Evolutionary conservation across 2,329 filamentous ascomycete species (phyloP).

Genomic region (Penicillium brevicompactum): DNA sequence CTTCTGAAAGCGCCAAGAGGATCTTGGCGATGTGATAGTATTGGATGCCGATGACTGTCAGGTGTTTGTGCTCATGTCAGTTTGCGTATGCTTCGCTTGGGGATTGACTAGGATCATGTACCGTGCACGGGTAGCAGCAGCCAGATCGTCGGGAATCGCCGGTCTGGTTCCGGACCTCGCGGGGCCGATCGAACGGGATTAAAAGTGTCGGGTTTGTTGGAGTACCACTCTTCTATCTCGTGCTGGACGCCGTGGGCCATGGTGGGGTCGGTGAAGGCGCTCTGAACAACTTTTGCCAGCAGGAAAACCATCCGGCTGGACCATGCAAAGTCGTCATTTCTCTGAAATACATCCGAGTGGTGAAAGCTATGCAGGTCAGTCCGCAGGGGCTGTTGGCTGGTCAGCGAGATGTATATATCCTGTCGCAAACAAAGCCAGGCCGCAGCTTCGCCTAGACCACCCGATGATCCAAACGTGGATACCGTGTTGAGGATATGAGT

Average conservation of each 20-base stretch:
- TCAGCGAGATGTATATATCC: slow-evolving; percentile 42
- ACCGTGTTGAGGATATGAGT: slow-evolving; percentile 41
- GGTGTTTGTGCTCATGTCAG: background rate
- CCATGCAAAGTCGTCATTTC: slow-evolving; percentile 40
- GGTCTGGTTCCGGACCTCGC: slow-evolving; percentile 18
- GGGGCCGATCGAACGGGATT: slow-evolving; percentile 29
- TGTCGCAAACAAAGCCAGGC: slow-evolving; percentile 44
- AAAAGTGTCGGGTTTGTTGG: slow-evolving; percentile 25
- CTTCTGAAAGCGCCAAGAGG: slow-evolving; percentile 25
- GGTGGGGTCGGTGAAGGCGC: slow-evolving; percentile 14
- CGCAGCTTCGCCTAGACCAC: slow-evolving; percentile 43
- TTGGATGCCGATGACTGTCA: slow-evolving; percentile 36
- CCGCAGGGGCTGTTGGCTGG: slow-evolving; percentile 34
- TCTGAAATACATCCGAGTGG: slow-evolving; percentile 34
- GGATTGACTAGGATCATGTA: slow-evolving; percentile 1
- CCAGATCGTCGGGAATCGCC: slow-evolving; percentile 33
- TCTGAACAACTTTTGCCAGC: slow-evolving; percentile 34
- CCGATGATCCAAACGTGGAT: slow-evolving; percentile 39
- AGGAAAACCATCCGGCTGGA: slow-evolving; percentile 40
- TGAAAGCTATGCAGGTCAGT: slow-evolving; percentile 40
- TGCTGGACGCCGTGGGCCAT: slow-evolving; percentile 2
- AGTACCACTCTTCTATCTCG: slow-evolving; percentile 27
- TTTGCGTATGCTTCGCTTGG: background rate
- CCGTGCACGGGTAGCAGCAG: slow-evolving; percentile 37
- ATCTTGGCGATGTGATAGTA: slow-evolving; percentile 40